Evolutionary conservation across 768 basidiomycete species (phyloP).

Genomic region (Rossbeevera mucosa): DNA sequence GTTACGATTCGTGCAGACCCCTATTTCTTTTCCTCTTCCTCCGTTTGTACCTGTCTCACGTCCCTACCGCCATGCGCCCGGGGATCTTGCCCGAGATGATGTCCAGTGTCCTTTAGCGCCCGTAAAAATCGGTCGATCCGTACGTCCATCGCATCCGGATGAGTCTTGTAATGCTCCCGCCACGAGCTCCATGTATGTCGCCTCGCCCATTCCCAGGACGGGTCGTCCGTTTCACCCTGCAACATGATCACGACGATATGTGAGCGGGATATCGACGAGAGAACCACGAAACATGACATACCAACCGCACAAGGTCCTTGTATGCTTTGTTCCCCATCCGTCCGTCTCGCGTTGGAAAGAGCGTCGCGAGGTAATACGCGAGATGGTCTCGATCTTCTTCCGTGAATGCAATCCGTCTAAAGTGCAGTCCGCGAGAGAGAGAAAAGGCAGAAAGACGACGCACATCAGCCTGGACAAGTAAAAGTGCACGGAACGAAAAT

Average conservation of each 20-base stretch:
- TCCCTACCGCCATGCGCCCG: constrained; percentile 15
- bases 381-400: constrained; percentile 40
- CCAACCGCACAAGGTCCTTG: constrained; percentile 43
- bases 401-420: constrained; percentile 32
- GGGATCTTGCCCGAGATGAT: constrained; percentile 21
- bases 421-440: not conserved
- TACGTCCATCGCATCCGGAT: constrained; percentile 38
- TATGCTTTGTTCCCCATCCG: constrained; percentile 49
- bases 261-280: not conserved
- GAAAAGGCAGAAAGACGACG: not conserved
- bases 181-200: constrained; percentile 57
- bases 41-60: not conserved
- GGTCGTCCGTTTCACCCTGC: constrained; percentile 31
- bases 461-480: not conserved
- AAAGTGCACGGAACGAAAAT: too few species aligned
- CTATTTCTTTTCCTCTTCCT: constrained; percentile 15
- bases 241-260: not conserved
- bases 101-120: constrained; percentile 8
- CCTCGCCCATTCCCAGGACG: constrained; percentile 35
- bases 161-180: constrained; percentile 55
- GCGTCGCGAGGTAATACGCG: constrained; percentile 45
- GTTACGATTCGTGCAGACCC: too few species aligned
- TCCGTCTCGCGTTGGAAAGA: constrained; percentile 39
- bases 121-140: constrained; percentile 34
- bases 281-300: constrained; percentile 25